Conservation (phyloP, 2,329 filamentous ascomycete genomes). For the Epichloe scottii region DNA sequence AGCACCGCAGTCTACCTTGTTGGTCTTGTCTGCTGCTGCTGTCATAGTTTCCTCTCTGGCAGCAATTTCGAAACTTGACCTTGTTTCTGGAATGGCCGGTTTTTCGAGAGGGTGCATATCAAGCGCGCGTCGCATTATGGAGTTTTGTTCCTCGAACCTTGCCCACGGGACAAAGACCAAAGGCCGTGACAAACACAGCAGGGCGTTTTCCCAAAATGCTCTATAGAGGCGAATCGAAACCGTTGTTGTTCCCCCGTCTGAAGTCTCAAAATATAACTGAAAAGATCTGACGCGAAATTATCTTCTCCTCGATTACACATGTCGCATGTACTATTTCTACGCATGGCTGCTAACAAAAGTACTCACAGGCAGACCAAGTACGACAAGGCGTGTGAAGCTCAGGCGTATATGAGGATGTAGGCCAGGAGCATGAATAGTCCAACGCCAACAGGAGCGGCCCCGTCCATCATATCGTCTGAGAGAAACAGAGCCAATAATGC, state of each 20-base stretch:
- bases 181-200: slow-evolving; percentile 42
- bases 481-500: background rate
- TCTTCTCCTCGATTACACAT: background rate
- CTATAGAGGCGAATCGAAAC: slow-evolving; percentile 25
- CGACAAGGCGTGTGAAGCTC: background rate
- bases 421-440: slow-evolving; percentile 5
- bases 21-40: background rate
- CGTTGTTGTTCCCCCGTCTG: slow-evolving; percentile 36
- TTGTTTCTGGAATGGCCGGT: background rate
- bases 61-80: no score
- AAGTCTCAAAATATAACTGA: slow-evolving; percentile 48
- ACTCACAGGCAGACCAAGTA: background rate
- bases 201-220: slow-evolving; percentile 2
- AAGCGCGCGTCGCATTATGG: slow-evolving; percentile 34
- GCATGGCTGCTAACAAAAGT: background rate
- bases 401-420: slow-evolving; percentile 3
- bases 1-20: background rate
- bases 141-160: slow-evolving; percentile 32
- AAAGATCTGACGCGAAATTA: slow-evolving; percentile 54
- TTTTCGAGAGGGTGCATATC: background rate
- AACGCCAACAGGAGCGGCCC: background rate
- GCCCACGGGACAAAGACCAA: slow-evolving; percentile 39
- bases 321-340: background rate
- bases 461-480: background rate
- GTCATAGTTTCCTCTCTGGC: background rate